Evolutionary conservation across 192 early-diverging fungal species (phyloP).

Genomic region (Backusella psychrophila): DNA sequence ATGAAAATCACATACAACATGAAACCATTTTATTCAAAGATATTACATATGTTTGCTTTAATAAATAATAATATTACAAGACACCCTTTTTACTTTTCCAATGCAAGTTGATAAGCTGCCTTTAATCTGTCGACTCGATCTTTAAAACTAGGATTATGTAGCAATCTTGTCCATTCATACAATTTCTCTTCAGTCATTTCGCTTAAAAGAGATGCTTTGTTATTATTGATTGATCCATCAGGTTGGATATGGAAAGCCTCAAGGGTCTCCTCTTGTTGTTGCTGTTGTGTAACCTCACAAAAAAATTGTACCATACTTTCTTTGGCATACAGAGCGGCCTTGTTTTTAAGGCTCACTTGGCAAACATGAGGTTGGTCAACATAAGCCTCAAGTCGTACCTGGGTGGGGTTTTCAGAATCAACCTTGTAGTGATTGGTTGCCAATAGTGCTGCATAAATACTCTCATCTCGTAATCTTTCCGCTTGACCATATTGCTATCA

Average conservation of each 20-base stretch:
- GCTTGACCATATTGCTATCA: constrained; percentile 41
- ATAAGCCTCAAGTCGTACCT: constrained; percentile 40
- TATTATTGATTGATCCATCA: background rate
- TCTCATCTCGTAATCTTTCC: constrained; percentile 47
- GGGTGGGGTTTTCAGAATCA: background rate
- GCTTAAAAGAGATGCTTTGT: background rate
- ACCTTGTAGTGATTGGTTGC: constrained; percentile 13
- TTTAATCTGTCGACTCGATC: background rate
- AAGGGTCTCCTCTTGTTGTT: background rate
- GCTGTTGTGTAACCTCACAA: background rate
- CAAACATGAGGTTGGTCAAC: constrained; percentile 55
- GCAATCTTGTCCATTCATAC: background rate
- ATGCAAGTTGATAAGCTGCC: background rate
- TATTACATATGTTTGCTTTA: too few species aligned
- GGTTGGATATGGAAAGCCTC: background rate
- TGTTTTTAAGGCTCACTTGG: constrained; percentile 25
- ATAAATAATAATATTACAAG: too few species aligned
- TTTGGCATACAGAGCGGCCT: background rate
- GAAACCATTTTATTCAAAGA: too few species aligned
- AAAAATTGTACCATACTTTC: constrained; percentile 23
- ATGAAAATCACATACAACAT: too few species aligned
- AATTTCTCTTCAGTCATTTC: background rate
- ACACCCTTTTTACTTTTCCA: background rate
- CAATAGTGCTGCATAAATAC: constrained; percentile 44
- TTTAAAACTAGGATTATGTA: background rate